Evolutionary conservation across 192 early-diverging fungal genomes (phyloP).

Genomic region (Coemansia sp.): DNA sequence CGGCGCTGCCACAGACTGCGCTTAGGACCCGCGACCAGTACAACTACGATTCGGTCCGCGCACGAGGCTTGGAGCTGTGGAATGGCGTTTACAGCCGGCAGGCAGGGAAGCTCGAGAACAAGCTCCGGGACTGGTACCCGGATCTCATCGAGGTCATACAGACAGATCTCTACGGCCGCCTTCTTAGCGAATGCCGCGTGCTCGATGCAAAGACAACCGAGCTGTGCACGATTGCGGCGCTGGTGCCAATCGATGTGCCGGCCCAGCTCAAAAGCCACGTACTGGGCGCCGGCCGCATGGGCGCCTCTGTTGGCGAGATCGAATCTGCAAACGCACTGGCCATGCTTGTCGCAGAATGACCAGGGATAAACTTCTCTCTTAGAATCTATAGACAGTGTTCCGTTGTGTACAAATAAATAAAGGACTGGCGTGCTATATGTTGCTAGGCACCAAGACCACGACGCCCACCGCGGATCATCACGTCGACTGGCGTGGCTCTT

Average conservation of each 20-base stretch:
- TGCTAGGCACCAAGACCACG: slow-evolving; percentile 46
- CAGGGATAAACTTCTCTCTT: not conserved
- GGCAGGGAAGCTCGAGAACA: slow-evolving; percentile 29
- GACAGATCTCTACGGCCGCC: slow-evolving; percentile 40
- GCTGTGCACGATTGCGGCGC: slow-evolving; percentile 33
- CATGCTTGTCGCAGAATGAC: not conserved
- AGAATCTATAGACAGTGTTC: not conserved
- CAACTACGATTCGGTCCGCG: slow-evolving; percentile 16
- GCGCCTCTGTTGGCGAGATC: slow-evolving; percentile 27
- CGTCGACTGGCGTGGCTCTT: slow-evolving; percentile 43
- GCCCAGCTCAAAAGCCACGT: slow-evolving; percentile 46
- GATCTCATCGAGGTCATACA: slow-evolving; percentile 48
- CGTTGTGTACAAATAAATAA: not conserved
- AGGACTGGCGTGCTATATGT: not conserved
- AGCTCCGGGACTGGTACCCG: slow-evolving; percentile 32
- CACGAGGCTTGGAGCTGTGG: slow-evolving; percentile 33
- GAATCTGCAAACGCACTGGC: slow-evolving; percentile 23
- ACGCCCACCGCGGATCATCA: slow-evolving; percentile 44
- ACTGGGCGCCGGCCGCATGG: slow-evolving; percentile 24
- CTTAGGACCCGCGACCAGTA: slow-evolving; percentile 14
- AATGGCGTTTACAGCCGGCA: slow-evolving; percentile 34
- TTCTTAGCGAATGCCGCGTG: slow-evolving; percentile 30
- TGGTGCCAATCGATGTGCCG: slow-evolving; percentile 35
- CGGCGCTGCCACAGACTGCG: slow-evolving; percentile 9
- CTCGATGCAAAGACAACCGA: slow-evolving; percentile 33